Evolutionary conservation across 1,139 yeast genomes (phyloP).

Genomic region (Kodamaea alishanica): DNA sequence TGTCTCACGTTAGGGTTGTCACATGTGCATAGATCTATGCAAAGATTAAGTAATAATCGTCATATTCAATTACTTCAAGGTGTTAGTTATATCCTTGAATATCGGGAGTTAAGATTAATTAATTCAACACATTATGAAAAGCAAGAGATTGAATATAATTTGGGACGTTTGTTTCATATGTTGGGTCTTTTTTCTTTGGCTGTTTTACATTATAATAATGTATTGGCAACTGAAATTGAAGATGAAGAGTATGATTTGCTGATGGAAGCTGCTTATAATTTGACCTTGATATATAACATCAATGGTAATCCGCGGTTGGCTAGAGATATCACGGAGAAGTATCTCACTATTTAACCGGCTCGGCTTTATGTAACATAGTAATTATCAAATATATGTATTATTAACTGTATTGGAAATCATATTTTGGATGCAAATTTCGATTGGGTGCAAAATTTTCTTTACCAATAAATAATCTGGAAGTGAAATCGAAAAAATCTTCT

Average conservation of each 20-base stretch:
- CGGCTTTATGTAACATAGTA: constrained; percentile 4
- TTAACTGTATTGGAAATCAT: neutral
- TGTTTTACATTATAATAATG: constrained; percentile 64
- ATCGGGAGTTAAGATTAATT: constrained; percentile 43
- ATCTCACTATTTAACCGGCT: constrained; percentile 48
- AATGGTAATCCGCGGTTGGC: constrained; percentile 73
- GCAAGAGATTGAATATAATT: constrained; percentile 79
- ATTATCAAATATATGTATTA: too few relatives aligned
- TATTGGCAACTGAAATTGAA: constrained; percentile 37
- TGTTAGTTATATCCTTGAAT: constrained; percentile 69
- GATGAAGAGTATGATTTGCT: constrained; percentile 51
- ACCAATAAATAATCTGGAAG: too few relatives aligned
- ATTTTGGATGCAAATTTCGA: neutral
- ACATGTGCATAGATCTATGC: constrained; percentile 90
- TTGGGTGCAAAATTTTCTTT: neutral
- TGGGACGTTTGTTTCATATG: constrained; percentile 83
- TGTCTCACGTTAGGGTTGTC: constrained; percentile 72
- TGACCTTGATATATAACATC: constrained; percentile 66
- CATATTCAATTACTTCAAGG: constrained; percentile 89
- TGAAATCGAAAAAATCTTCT: too few relatives aligned
- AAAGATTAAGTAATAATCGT: constrained; percentile 78
- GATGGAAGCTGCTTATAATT: constrained; percentile 82
- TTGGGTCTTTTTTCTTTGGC: constrained; percentile 76
- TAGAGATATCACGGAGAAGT: constrained; percentile 56
- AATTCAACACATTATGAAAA: constrained; percentile 48